Evolutionary conservation across 805 yeast species (phyloP).

Genomic region (Kodamaea laetipori): DNA sequence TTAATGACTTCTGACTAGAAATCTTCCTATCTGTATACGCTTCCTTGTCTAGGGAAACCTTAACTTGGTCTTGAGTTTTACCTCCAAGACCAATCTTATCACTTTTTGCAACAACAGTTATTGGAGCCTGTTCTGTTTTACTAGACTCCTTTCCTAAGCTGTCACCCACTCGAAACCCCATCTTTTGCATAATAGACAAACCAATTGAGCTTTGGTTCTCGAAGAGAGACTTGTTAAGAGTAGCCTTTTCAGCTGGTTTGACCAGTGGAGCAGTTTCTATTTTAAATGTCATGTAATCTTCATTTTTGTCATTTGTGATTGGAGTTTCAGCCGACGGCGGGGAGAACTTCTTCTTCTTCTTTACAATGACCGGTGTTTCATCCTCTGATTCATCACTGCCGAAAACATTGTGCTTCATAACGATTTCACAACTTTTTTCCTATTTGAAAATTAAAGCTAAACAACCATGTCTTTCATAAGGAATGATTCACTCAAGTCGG

Average conservation of each 20-base stretch:
- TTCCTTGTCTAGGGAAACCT: slow-evolving; percentile 7
- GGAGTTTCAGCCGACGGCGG: slow-evolving; percentile 1
- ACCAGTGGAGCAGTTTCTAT: too few species aligned
- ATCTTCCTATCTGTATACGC: neutral
- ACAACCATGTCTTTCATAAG: slow-evolving; percentile 26
- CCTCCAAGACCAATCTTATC: slow-evolving; percentile 28
- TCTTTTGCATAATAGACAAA: slow-evolving; percentile 54
- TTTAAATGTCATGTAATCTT: slow-evolving; percentile 3
- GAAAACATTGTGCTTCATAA: slow-evolving; percentile 11
- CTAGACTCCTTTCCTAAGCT: slow-evolving; percentile 38
- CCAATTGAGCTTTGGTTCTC: slow-evolving; percentile 40
- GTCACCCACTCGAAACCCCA: slow-evolving; percentile 58
- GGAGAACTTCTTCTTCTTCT: slow-evolving; percentile 19
- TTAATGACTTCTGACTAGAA: neutral
- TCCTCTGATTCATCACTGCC: slow-evolving; percentile 19
- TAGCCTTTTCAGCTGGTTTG: neutral
- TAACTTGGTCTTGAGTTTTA: neutral
- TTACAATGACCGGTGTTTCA: slow-evolving; percentile 28
- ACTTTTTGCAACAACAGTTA: slow-evolving; percentile 22
- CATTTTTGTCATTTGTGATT: neutral
- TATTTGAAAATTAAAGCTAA: neutral
- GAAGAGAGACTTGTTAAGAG: slow-evolving; percentile 11
- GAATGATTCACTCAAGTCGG: slow-evolving; percentile 31
- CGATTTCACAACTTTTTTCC: neutral
- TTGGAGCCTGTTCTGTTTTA: slow-evolving; percentile 26